These are phyloP conservation scores for Pseudoneurospora amorphoporcata DNA, from an alignment of 495 filamentous ascomycete genomes.

Conservation along the genomic window DNA sequence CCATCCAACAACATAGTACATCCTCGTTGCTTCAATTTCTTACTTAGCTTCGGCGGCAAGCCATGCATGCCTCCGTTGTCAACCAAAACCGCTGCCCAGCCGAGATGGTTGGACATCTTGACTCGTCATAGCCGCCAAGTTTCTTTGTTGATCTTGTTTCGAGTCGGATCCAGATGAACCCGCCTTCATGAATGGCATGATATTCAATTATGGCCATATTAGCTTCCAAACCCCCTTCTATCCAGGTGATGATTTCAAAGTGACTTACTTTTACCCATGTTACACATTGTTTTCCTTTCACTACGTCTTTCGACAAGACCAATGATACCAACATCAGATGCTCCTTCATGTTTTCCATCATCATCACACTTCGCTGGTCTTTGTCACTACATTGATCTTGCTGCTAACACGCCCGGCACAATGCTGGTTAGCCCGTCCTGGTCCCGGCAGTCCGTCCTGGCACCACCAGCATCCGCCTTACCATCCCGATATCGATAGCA, in stretches of 20 bases:
- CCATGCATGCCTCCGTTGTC: background rate
- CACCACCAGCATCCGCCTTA: background rate
- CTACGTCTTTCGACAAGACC: background rate
- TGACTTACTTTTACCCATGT: background rate
- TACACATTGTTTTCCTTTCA: background rate
- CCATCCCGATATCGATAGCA: constrained; percentile 17
- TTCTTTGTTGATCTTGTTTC: background rate
- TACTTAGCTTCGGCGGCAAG: background rate
- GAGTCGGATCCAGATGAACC: background rate
- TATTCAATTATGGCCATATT: background rate
- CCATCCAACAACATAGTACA: background rate
- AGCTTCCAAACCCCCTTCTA: background rate
- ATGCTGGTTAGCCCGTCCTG: background rate
- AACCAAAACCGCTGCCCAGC: background rate
- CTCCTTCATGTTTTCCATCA: background rate
- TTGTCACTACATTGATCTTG: background rate
- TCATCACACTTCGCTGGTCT: background rate
- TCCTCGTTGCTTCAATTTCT: background rate
- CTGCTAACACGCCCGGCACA: background rate
- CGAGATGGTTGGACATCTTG: background rate
- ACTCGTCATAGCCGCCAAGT: background rate
- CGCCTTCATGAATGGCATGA: background rate
- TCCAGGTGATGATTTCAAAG: background rate
- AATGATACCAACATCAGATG: background rate
- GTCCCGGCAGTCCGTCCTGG: background rate